Conservation (phyloP, 2,329 filamentous ascomycete species). For the Aspergillus glaucus region DNA sequence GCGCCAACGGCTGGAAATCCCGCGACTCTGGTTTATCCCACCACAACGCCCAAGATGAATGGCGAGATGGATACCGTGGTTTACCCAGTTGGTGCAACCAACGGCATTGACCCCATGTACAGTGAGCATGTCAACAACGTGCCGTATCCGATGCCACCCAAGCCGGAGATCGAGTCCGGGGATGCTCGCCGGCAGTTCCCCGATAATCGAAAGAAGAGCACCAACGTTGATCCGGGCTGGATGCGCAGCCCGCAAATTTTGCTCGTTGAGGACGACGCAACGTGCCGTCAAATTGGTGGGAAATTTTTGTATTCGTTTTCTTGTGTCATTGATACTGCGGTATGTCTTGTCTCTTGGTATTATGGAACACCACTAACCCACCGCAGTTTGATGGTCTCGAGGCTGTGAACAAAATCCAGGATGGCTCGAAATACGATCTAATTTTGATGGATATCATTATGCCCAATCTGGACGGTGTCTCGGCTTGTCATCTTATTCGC, state of each 20-base stretch:
- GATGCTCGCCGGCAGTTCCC: slow-evolving; percentile 43
- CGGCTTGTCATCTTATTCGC: slow-evolving; percentile 85
- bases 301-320: slow-evolving; percentile 62
- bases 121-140: slow-evolving; percentile 93
- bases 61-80: slow-evolving; percentile 66
- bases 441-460: slow-evolving; percentile 96
- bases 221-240: slow-evolving; percentile 59
- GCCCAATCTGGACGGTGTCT: slow-evolving; percentile 92
- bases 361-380: slow-evolving; percentile 2
- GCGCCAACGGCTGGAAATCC: slow-evolving; percentile 41
- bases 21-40: slow-evolving; percentile 40
- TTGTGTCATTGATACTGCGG: slow-evolving; percentile 58
- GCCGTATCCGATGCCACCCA: slow-evolving; percentile 71
- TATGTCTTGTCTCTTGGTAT: slow-evolving; percentile 33
- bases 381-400: slow-evolving; percentile 77
- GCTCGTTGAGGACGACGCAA: slow-evolving; percentile 76
- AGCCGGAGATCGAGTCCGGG: slow-evolving; percentile 45
- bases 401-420: slow-evolving; percentile 78
- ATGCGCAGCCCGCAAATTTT: slow-evolving; percentile 68
- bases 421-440: slow-evolving; percentile 58
- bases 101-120: slow-evolving; percentile 91
- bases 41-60: slow-evolving; percentile 34
- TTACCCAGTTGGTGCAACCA: slow-evolving; percentile 83
- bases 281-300: slow-evolving; percentile 59
- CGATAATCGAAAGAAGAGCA: slow-evolving; percentile 56